Percentiles rank a stretch among this genome's conserved stretches.
These are phyloP conservation scores for Solanum sejunctum DNA, from an alignment of 257 asterid genomes.

Conservation along the genomic window DNA sequence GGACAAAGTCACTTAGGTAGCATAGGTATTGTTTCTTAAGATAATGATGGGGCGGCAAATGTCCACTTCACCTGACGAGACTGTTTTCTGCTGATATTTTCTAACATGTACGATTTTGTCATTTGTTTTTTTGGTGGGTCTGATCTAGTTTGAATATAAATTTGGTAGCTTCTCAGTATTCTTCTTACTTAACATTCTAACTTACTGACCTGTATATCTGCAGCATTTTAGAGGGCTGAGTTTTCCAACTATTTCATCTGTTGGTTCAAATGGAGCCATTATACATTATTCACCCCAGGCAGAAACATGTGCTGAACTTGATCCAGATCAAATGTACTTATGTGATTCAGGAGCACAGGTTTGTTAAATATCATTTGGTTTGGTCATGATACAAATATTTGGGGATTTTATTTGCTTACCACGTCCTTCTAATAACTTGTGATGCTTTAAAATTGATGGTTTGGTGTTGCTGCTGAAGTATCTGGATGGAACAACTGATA, in stretches of 20 bases:
- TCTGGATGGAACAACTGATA: slow-evolving; percentile 97
- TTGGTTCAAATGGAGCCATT: slow-evolving; percentile 90
- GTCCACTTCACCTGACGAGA: background rate
- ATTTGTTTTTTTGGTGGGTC: background rate
- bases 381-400: background rate
- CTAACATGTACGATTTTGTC: background rate
- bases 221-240: slow-evolving; percentile 93
- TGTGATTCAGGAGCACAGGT: slow-evolving; percentile 99
- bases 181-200: background rate
- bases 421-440: background rate
- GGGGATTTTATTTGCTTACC: background rate
- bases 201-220: background rate
- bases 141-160: background rate
- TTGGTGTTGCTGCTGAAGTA: slow-evolving; percentile 39
- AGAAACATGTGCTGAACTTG: slow-evolving; percentile 82
- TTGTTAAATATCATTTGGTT: background rate
- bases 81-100: background rate
- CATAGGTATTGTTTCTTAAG: background rate
- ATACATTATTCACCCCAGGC: slow-evolving; percentile 71
- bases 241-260: slow-evolving; percentile 92
- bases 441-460: slow-evolving; percentile 7
- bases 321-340: slow-evolving; percentile 69
- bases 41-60: background rate
- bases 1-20: background rate
- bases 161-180: background rate